Evolutionary conservation across 805 yeast genomes (phyloP), one percentile per base, ranked within the genome.

Genomic region (Kregervanrija pseudodelftensis): DNA sequence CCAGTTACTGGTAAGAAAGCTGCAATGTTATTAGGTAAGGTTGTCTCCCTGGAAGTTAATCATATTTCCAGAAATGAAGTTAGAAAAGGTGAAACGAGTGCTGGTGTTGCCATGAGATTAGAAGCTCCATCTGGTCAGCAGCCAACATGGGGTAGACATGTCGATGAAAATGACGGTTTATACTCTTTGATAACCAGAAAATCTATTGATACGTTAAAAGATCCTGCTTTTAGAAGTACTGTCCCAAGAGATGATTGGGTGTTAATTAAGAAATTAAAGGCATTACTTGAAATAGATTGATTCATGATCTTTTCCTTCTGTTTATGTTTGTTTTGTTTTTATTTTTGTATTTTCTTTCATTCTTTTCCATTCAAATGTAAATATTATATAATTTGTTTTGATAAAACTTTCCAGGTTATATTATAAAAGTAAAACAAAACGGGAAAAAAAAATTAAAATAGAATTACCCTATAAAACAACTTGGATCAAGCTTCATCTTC

Each of bases 71-170:
- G 72, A 30, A 85, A 78, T 45, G 66, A 71, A 30, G 95, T 90
- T 39, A 85, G 88, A 71, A 93, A 87, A 76, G 96, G 97, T 39
- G 95, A 86, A 68, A 87, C 98, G 11, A 78, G 85, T 56, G 97
- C 96, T 28, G 99, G 99, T 78, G 98, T 91, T 51, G 99, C 99
- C 50, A 86, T 93, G 85, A 82, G 99, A 73, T 75, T 93, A 60
- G 99, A 93, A 46, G 84, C 87, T 57, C 90, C 95, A 53, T 85
- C 95, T 37, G 74, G 85, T 47, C 91, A 86, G 52, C 96, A 89
- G 69, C 98, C 99, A 44, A 82, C 87, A 11, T 93, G 98, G 98
- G 99, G 99, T 51, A 87, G 99, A 72, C 99, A 93, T 63, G 95
- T 93, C 56, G 96, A 89, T 65, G 99, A 93, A 68, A 72, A 79